These are phyloP conservation scores for Tetradesmus obliquus DNA, from an alignment of 139 green algal genomes.

Conservation along the genomic window DNA sequence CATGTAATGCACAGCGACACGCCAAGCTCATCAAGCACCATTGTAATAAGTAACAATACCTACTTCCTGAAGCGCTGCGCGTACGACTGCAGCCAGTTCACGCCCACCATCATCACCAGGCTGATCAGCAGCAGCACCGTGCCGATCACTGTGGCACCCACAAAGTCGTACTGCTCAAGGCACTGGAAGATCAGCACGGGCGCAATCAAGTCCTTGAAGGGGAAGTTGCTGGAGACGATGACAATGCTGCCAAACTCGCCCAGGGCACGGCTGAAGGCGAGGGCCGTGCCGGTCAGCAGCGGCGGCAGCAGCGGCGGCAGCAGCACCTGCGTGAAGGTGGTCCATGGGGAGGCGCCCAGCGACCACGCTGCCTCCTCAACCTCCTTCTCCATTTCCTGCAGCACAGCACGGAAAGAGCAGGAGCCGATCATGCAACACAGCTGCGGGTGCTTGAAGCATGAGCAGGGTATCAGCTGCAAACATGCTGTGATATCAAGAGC, in stretches of 20 bases:
- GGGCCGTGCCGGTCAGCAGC: slow-evolving; percentile 74
- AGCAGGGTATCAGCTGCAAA: not conserved
- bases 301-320: slow-evolving; percentile 75
- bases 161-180: slow-evolving; percentile 86
- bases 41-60: not conserved
- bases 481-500: not conserved
- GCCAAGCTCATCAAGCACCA: too few relatives aligned
- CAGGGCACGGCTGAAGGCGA: slow-evolving; percentile 78
- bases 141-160: slow-evolving; percentile 77
- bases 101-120: slow-evolving; percentile 71
- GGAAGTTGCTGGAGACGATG: slow-evolving; percentile 81
- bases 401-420: not conserved
- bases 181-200: slow-evolving; percentile 86
- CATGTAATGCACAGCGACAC: too few relatives aligned
- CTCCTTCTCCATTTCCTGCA: slow-evolving; percentile 71
- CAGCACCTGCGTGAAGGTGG: slow-evolving; percentile 74
- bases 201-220: slow-evolving; percentile 81
- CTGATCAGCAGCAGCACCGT: slow-evolving; percentile 79
- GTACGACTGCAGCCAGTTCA: slow-evolving; percentile 70
- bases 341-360: slow-evolving; percentile 71
- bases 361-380: slow-evolving; percentile 77
- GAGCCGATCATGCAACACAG: not conserved
- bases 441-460: not conserved
- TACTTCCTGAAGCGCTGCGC: slow-evolving; percentile 52
- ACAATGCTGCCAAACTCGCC: slow-evolving; percentile 83